These are phyloP conservation scores for Lycium ferocissimum DNA, from an alignment of 257 asterid species.

Conservation along the genomic window DNA sequence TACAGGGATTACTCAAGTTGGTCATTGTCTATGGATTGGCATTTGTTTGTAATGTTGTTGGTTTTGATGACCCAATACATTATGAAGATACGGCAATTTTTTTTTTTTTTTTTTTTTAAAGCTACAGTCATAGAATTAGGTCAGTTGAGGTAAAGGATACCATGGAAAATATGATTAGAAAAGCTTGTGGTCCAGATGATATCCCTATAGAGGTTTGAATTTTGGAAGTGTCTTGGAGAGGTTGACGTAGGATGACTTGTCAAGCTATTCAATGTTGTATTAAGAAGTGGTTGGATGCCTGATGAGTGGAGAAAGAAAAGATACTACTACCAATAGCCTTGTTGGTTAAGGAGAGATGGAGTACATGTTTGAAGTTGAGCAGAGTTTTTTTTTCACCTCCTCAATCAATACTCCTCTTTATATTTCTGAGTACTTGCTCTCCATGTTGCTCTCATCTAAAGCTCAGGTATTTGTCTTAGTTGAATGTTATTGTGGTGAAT, in stretches of 20 bases:
- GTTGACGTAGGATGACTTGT: not conserved
- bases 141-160: not conserved
- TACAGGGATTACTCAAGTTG: not conserved
- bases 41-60: not conserved
- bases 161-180: not conserved
- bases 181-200: not conserved
- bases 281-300: not conserved
- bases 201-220: not conserved
- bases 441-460: not conserved
- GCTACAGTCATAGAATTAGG: not conserved
- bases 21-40: not conserved
- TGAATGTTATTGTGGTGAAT: not conserved
- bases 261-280: not conserved
- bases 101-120: not conserved
- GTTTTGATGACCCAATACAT: not conserved
- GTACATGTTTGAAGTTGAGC: not conserved
- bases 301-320: not conserved
- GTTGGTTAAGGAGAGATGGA: slow-evolving; percentile 11
- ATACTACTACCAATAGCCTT: not conserved
- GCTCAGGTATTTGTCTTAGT: not conserved
- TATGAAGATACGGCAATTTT: not conserved
- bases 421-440: not conserved
- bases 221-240: not conserved
- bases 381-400: not conserved
- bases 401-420: not conserved